Evolutionary conservation across 768 basidiomycete genomes (phyloP), one percentile per base, ranked within the genome.

Genomic region (Peribolospora kevripleyi): DNA sequence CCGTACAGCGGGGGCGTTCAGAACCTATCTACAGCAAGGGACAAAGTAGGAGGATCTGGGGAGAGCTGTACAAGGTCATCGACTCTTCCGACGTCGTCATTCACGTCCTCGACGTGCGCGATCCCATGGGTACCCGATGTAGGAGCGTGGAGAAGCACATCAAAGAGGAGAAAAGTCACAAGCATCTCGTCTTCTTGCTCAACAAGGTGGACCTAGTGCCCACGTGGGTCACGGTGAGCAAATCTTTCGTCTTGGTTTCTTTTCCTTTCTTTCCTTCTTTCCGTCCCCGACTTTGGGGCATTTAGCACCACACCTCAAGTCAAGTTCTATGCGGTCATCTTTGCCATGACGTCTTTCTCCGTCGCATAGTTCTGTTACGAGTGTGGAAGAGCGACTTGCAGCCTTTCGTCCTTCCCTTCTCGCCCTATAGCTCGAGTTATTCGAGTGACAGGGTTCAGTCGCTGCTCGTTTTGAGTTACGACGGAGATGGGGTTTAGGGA

Each of bases 171-270:
- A 95, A 95, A 68, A 75, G 84, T 25, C 87, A 93, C 70, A 98
- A 98, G 68, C 91, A 97, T 68, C 77, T 98, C 56, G 84, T 98
- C 3, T 78, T 95, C 55, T 76, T 98, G 53, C 78, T 98, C 62
- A 98, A 98, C 73, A 98, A 98, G 71, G 93, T 91, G 65, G 91
- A 98, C 69, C 70, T 98, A 54, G 90, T 98, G 9, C 93, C 91
- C 6, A 93, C 86, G 62, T 98, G 91, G 91, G 91, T 93, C 46
- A 95, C 91, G 7, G 90, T 90, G 68, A 68, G 84, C n/a, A n/a
- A n/a, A n/a, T 74, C n/a, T 50, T 4, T 57, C 41, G 13, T 42
- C 36, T 57, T 14, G 13, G 42, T 47, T 55, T 53, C 52, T 49
- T 50, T 43, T 46, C 55, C 42, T 54, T 42, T 55, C 38, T 49